Conservation (phyloP, 495 filamentous ascomycete species). For the Aspergillus ellipticus region DNA sequence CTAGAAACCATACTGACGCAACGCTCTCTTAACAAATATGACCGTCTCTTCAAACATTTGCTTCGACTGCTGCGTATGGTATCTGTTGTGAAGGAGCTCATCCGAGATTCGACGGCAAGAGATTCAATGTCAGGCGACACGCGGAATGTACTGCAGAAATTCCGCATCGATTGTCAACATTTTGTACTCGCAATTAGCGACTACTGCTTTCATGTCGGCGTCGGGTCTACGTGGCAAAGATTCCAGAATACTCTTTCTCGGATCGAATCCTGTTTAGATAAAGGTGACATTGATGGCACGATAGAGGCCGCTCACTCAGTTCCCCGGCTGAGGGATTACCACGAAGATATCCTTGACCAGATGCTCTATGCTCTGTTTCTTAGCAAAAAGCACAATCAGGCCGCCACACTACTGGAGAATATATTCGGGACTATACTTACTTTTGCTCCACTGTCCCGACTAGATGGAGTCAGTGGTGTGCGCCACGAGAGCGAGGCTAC, state of each 20-base stretch:
- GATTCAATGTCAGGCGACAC: slow-evolving; percentile 33
- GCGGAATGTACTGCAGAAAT: slow-evolving; percentile 52
- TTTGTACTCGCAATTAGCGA: slow-evolving; percentile 64
- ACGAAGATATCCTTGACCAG: slow-evolving; percentile 72
- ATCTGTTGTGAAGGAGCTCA: slow-evolving; percentile 68
- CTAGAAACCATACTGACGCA: slow-evolving; percentile 71
- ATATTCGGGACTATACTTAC: slow-evolving; percentile 69
- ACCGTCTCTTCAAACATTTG: slow-evolving; percentile 73
- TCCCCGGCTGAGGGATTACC: slow-evolving; percentile 61
- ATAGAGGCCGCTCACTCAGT: slow-evolving; percentile 55
- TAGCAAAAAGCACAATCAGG: slow-evolving; percentile 49
- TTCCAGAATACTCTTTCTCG: slow-evolving; percentile 63
- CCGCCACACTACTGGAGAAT: slow-evolving; percentile 70
- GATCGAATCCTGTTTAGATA: slow-evolving; percentile 56
- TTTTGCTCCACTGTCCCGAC: slow-evolving; percentile 55
- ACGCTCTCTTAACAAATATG: slow-evolving; percentile 68
- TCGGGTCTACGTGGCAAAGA: slow-evolving; percentile 63
- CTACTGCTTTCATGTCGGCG: slow-evolving; percentile 75
- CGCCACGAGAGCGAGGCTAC: slow-evolving; percentile 40
- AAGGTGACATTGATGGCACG: slow-evolving; percentile 41
- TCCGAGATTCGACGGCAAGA: slow-evolving; percentile 52
- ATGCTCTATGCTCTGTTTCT: slow-evolving; percentile 75
- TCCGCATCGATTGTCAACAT: slow-evolving; percentile 72
- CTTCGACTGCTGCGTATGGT: slow-evolving; percentile 77
- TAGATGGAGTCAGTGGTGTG: slow-evolving; percentile 36